Conservation (phyloP, 129 eudicot genomes). For the Helianthus tuberosus region DNA sequence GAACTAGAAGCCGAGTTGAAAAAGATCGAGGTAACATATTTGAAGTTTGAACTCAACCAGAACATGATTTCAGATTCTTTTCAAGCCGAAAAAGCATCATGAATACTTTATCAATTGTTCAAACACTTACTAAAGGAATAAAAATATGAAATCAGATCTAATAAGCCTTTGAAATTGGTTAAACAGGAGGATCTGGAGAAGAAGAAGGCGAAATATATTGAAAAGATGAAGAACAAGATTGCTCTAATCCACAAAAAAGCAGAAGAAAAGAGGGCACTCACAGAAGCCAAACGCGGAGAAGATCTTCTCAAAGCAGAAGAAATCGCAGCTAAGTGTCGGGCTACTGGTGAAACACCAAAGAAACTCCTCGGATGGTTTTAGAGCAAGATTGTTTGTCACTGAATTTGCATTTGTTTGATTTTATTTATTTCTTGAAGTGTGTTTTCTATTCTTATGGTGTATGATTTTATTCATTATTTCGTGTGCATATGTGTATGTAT, state of each 20-base stretch:
- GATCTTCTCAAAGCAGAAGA: constrained; percentile 82
- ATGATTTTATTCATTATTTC: constrained; percentile 46
- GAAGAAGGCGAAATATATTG: constrained; percentile 74
- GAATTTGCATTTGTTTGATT: constrained; percentile 34
- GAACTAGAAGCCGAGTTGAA: constrained; percentile 72
- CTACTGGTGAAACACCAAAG: constrained; percentile 78
- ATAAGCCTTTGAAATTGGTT: constrained; percentile 20
- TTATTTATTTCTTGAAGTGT: constrained; percentile 45
- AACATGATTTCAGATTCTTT: too few relatives aligned
- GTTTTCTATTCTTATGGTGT: constrained; percentile 42
- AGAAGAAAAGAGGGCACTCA: constrained; percentile 69
- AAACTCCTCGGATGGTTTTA: constrained; percentile 62
- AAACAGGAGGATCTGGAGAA: constrained; percentile 80
- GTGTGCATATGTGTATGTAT: constrained; percentile 33
- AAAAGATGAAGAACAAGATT: constrained; percentile 81
- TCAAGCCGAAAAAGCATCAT: neutral
- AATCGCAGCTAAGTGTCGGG: constrained; percentile 72
- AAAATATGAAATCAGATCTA: constrained; percentile 7
- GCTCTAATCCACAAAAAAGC: constrained; percentile 69
- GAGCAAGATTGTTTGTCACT: constrained; percentile 30
- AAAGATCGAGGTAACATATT: constrained; percentile 85
- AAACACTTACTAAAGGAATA: neutral
- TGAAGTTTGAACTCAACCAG: too few relatives aligned
- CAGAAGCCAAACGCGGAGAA: constrained; percentile 86
- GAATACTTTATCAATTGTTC: neutral